Conservation (phyloP, 2,329 filamentous ascomycete genomes). For the Biscogniauxia sp. region DNA sequence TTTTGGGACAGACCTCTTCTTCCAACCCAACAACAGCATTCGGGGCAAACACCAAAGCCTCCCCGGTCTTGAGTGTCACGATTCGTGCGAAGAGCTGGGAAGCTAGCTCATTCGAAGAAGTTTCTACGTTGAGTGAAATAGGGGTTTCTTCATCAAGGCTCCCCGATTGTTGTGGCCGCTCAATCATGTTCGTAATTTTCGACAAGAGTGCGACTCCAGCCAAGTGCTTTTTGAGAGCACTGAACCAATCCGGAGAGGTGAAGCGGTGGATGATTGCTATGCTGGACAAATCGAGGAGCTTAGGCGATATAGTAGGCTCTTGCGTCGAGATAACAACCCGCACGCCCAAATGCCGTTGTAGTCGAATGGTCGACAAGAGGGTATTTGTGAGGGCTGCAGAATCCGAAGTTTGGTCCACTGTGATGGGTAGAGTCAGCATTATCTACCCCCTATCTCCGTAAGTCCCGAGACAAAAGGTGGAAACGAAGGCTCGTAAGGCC, state of each 20-base stretch:
- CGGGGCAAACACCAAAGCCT: constrained; percentile 47
- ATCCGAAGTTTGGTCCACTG: constrained; percentile 53
- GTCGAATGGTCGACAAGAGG: constrained; percentile 61
- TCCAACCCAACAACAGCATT: constrained; percentile 38
- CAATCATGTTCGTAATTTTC: neutral
- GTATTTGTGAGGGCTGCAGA: constrained; percentile 58
- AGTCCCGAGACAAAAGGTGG: too few relatives aligned
- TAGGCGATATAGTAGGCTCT: constrained; percentile 68
- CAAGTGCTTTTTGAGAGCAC: constrained; percentile 9
- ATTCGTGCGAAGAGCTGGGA: constrained; percentile 42
- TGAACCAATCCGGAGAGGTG: constrained; percentile 40
- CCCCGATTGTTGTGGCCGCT: too few relatives aligned
- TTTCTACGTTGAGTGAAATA: too few relatives aligned
- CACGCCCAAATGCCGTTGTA: constrained; percentile 67
- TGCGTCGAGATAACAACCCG: constrained; percentile 73
- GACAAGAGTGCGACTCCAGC: constrained; percentile 12
- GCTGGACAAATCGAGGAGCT: constrained; percentile 68
- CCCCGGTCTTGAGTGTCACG: constrained; percentile 41
- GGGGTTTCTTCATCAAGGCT: too few relatives aligned
- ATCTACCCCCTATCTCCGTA: too few relatives aligned
- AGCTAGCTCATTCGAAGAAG: constrained; percentile 6
- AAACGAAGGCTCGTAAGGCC: too few relatives aligned
- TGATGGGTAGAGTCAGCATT: too few relatives aligned
- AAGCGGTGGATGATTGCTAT: constrained; percentile 74
- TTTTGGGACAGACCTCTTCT: constrained; percentile 9